Base-by-base conservation (phyloP, 2,329 filamentous ascomycete species). In the Purpureocillium lavendulum region DNA sequence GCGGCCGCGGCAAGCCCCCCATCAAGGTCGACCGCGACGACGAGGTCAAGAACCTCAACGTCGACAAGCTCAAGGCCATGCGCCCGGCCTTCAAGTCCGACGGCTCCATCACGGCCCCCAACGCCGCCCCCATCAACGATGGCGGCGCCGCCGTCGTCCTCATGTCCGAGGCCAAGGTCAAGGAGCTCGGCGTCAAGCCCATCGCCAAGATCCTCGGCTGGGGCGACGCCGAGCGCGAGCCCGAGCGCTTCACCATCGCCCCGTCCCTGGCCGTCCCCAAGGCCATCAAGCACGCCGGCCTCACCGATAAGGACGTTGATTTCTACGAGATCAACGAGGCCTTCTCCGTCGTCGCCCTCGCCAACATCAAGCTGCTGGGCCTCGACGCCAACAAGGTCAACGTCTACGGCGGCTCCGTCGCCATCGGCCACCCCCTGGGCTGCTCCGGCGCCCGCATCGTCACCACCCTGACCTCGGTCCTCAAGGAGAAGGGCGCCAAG, bases 251-350 rank as follows among this genome's bases (percentile, higher is more conserved):
- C 77, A 98, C 92, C 50, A 92, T 88, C 36, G 84, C 92, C 8
- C 92, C 92, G 9, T 78, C 92, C 15, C 77, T 97, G 41, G 92
- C 92, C 49, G 94, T 98, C 54, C 92, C 92, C 61, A 98, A 97
- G 75, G 92, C 92, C 42, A 78, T 98, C 58, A 88, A 90, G 75
- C 90, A 98, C 67, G 92, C 92, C 45, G 85, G 86, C 46, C 69
- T 98, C 46, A 76, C 79, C 41, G 75, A 81, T 51, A 78, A 82
- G 47, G 74, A 86, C 43, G 75, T 98, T 42, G 90, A 97, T 57
- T 92, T 80, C 53, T 98, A 92, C 64, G 92, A 98, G 74, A 96
- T 98, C 74, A 98, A 98, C 73, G 92, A 98, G 73, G 92, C 92
- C 32, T 98, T 98, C 73, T 92, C 86, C 47, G 92, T 95, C 36